phyloP scores from a whole-genome alignment of 306 rosid species.

The Trichosanthes truncata region DNA sequence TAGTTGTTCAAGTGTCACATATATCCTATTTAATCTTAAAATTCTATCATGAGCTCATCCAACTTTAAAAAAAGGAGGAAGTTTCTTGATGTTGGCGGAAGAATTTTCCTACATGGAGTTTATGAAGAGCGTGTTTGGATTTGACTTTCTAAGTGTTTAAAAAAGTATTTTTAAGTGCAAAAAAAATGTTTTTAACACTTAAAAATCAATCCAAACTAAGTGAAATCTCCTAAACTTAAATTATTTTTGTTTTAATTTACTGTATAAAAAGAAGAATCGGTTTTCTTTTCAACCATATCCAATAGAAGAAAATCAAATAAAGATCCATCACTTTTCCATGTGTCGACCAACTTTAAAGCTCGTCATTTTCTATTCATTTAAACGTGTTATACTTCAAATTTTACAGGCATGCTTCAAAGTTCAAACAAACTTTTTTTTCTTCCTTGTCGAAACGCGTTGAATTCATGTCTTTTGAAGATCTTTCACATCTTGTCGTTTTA shows the following conservation, averaged over 20 bases:
- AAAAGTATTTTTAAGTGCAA: too few species aligned
- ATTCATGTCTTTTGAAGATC: neutral
- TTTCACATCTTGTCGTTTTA: neutral
- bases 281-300: neutral
- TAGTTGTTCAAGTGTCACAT: neutral
- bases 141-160: too few species aligned
- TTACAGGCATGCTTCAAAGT: neutral
- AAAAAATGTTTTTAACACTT: too few species aligned
- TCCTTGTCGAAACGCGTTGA: neutral
- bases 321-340: neutral
- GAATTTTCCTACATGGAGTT: too few species aligned
- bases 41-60: neutral
- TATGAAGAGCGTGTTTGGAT: too few species aligned
- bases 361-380: neutral
- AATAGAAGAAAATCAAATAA: neutral
- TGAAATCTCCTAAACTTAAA: too few species aligned
- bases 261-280: neutral
- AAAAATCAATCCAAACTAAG: too few species aligned
- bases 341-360: neutral
- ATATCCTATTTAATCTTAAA: neutral
- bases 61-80: too few species aligned
- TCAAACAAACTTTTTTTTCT: neutral
- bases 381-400: neutral
- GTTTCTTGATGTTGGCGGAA: too few species aligned
- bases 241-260: too few species aligned